Percentiles rank a stretch among this genome's conserved stretches.
Evolutionary conservation across 2,329 filamentous ascomycete species (phyloP).

Genomic region (Colletotrichum destructivum): DNA sequence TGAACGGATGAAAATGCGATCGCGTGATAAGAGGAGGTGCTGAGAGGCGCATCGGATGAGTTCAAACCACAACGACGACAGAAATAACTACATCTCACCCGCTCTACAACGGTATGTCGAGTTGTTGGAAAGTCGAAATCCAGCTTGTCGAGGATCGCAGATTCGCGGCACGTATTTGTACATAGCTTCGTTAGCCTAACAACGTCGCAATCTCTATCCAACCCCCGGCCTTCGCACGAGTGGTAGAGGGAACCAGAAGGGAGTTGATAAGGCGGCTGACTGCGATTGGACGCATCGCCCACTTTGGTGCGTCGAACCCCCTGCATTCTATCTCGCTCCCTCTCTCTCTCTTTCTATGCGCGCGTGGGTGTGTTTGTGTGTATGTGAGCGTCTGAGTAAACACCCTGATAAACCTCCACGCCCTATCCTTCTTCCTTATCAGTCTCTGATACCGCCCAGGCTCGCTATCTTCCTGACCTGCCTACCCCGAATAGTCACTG

Average conservation of each 20-base stretch:
- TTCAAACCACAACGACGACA: neutral
- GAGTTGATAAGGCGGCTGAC: slow-evolving; percentile 28
- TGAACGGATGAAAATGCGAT: neutral
- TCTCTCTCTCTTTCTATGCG: too few relatives aligned
- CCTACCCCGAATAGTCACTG: neutral
- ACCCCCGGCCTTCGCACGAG: slow-evolving; percentile 2
- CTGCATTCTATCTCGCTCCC: neutral
- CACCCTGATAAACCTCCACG: slow-evolving; percentile 24
- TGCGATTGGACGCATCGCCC: slow-evolving; percentile 33
- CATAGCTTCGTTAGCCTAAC: neutral
- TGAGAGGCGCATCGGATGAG: neutral
- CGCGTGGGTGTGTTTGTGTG: too few relatives aligned
- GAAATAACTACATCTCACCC: neutral
- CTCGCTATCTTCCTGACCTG: slow-evolving; percentile 3
- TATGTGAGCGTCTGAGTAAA: neutral
- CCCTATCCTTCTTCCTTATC: slow-evolving; percentile 20
- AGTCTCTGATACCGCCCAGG: neutral
- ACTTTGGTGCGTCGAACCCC: slow-evolving; percentile 28
- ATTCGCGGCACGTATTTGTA: neutral
- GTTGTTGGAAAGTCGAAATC: neutral
- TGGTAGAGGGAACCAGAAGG: neutral
- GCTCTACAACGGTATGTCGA: neutral
- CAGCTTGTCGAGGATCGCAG: neutral
- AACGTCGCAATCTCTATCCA: neutral
- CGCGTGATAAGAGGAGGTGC: neutral